phyloP scores from a whole-genome alignment of 768 basidiomycete species.

The Thelephora aurantiotincta region DNA sequence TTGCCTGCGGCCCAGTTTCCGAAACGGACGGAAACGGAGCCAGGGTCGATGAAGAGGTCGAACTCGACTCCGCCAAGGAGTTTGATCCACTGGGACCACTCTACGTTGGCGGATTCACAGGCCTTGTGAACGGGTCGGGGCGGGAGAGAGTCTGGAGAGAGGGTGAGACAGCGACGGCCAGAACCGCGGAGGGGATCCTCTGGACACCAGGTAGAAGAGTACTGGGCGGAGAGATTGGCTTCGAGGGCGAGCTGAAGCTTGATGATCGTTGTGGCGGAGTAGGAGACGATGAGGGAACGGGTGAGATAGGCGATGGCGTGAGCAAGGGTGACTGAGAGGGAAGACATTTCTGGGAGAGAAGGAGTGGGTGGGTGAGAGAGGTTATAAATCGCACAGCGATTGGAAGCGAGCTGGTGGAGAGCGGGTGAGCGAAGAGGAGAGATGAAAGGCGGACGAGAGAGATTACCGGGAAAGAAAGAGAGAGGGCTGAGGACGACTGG shows the following conservation, averaged over 20 bases:
- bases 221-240: slow-evolving; percentile 58
- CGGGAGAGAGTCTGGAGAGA: slow-evolving; percentile 55
- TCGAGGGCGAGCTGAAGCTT: slow-evolving; percentile 62
- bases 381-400: too few relatives aligned
- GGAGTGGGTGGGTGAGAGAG: too few relatives aligned
- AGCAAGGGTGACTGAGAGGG: slow-evolving; percentile 52
- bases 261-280: slow-evolving; percentile 47
- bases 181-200: slow-evolving; percentile 54
- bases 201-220: slow-evolving; percentile 50
- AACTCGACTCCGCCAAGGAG: slow-evolving; percentile 57
- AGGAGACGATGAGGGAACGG: slow-evolving; percentile 39
- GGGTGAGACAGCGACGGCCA: slow-evolving; percentile 58
- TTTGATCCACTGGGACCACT: slow-evolving; percentile 74
- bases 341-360: slow-evolving; percentile 18
- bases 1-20: slow-evolving; percentile 22
- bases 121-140: slow-evolving; percentile 60
- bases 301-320: slow-evolving; percentile 68
- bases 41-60: slow-evolving; percentile 73
- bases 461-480: slow-evolving; percentile 5
- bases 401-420: not conserved
- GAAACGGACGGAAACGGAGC: slow-evolving; percentile 56
- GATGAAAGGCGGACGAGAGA: slow-evolving; percentile 10
- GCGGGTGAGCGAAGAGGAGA: too few relatives aligned
- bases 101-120: slow-evolving; percentile 52
- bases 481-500: too few relatives aligned